Base-by-base conservation (phyloP, 176 grass and related monocot genomes). In the Hordeum marinum region DNA sequence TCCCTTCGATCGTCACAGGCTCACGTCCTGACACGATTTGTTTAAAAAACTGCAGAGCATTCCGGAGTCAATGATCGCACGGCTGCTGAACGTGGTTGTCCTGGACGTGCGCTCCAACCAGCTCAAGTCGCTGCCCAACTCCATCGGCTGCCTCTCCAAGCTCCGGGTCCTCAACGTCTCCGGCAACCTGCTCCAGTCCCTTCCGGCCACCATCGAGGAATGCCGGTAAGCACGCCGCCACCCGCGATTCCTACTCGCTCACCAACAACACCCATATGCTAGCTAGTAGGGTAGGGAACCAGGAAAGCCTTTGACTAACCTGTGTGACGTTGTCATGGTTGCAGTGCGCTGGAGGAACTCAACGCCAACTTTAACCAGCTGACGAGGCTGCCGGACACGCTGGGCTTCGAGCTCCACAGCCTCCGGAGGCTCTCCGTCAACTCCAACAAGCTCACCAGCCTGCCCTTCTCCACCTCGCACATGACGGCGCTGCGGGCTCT, bases 351-450 rank as follows among this genome's bases (percentile, higher is more conserved):
- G 59, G 91, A 96, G 54, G 97, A 99, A 81, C 81, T 99, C 77
- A 90, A 94, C 90, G 94, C 91, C 79, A 99, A 95, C 85, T 99
- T 96, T 88, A 99, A 99, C 92, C 85, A 96, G 77, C 87, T 99
- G 72, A 87, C 86, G 0, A 60, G 45, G 68, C 91, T 99, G 63
- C 97, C 97, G n/a, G 94, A 95, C 65, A 99, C 92, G 18, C 93
- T 99, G 32, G 97, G 97, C 25, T 99, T 92, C 60, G 97, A 99
- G 86, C 91, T 99, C n/a, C 70, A 91, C 46, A 87, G 85, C 78
- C 72, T 99, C 32, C 91, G 78, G 37, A 89, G 85, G 62, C 88
- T 99, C 21, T 96, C 81, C 3, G 90, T 96, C n/a, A 92, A 99
- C 84, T 94, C 94, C 57, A 99, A 99, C 82, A 96, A 94, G 84